phyloP scores from a whole-genome alignment of 192 early-diverging fungal genomes.

The Coemansia sp. region DNA sequence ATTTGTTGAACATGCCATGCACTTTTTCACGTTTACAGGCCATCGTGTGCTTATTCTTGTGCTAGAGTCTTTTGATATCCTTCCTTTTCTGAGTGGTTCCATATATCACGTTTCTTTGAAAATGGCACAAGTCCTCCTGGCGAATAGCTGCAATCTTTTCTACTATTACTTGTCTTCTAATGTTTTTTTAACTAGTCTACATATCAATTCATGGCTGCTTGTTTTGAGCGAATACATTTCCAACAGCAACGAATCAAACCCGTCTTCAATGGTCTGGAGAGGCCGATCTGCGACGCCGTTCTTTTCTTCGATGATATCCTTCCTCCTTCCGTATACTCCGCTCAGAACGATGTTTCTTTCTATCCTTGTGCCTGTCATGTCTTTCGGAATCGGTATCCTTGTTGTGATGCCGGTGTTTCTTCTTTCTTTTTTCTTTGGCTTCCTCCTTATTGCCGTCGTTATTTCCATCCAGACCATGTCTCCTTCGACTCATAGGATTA shows the following conservation, averaged over 20 bases:
- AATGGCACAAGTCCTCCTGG: no score
- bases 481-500: slow-evolving; percentile 60
- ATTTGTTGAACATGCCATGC: no score
- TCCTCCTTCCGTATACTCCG: not conserved
- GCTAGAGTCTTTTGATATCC: no score
- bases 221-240: no score
- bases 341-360: slow-evolving; percentile 6
- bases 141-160: no score
- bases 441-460: slow-evolving; percentile 45
- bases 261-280: not conserved
- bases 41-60: no score
- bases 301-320: not conserved
- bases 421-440: slow-evolving; percentile 30
- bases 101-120: no score
- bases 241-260: not conserved
- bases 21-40: no score
- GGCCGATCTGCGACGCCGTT: slow-evolving; percentile 1
- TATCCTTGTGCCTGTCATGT: not conserved
- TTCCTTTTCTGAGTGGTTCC: no score
- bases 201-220: no score
- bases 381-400: not conserved
- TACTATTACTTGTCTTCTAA: no score
- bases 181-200: no score
- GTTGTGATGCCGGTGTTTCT: slow-evolving; percentile 23
- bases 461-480: slow-evolving; percentile 21